Evolutionary conservation across 164 flowering plant genomes (phyloP).

Genomic region (Echeveria elegans): DNA sequence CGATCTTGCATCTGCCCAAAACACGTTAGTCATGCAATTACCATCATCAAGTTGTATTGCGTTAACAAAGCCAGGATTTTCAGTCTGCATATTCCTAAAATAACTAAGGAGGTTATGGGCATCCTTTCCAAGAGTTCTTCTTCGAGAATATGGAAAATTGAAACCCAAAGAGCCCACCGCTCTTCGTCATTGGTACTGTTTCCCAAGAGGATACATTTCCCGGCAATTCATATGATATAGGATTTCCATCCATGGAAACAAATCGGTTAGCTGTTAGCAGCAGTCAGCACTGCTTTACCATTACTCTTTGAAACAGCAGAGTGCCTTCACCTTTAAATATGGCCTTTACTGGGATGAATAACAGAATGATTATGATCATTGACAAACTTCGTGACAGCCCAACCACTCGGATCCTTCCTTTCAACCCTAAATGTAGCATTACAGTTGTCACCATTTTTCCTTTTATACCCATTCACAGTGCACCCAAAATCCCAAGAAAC

Average conservation of each 20-base stretch:
- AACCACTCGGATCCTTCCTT: constrained; percentile 26
- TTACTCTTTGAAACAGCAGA: constrained; percentile 28
- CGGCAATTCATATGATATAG: constrained; percentile 21
- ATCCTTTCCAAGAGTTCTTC: constrained; percentile 38
- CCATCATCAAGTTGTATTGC: constrained; percentile 72
- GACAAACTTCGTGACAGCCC: constrained; percentile 34
- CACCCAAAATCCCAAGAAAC: constrained; percentile 34
- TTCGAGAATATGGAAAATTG: constrained; percentile 16
- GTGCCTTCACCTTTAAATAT: constrained; percentile 37
- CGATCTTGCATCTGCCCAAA: constrained; percentile 77
- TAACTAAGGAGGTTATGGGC: constrained; percentile 58
- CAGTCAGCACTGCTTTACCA: constrained; percentile 16
- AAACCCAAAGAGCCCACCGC: constrained; percentile 11
- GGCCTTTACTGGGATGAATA: constrained; percentile 28
- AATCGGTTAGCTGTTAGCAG: constrained; percentile 19
- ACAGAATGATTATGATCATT: constrained; percentile 48
- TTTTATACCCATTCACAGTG: constrained; percentile 33
- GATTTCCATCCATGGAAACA: constrained; percentile 28
- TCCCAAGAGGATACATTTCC: constrained; percentile 24
- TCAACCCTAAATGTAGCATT: constrained; percentile 33
- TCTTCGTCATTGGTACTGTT: constrained; percentile 16
- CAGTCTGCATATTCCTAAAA: constrained; percentile 63
- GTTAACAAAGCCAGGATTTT: constrained; percentile 58
- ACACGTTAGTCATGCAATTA: constrained; percentile 51
- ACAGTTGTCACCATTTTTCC: constrained; percentile 32